Conservation (phyloP, 2,329 filamentous ascomycete species). For the Ophiostoma tasmaniense region DNA sequence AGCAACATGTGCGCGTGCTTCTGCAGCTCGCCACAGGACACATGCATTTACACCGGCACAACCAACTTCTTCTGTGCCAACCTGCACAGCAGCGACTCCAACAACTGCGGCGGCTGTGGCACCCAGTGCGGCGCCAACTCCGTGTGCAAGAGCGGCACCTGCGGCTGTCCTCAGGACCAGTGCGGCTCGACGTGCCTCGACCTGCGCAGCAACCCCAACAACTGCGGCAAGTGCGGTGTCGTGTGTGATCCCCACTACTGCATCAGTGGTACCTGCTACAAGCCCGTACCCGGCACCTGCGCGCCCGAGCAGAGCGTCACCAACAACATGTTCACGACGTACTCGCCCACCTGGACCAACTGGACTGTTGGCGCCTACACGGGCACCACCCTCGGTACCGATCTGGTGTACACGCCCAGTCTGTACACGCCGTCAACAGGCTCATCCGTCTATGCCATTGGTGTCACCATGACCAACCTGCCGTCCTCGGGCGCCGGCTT, state of each 20-base stretch:
- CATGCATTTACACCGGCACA: slow-evolving; percentile 6
- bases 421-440: not conserved
- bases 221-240: slow-evolving; percentile 12
- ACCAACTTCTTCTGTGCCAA: slow-evolving; percentile 7
- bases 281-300: slow-evolving; percentile 7
- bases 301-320: slow-evolving; percentile 14
- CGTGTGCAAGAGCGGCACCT: slow-evolving; percentile 9
- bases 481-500: not conserved
- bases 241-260: slow-evolving; percentile 11
- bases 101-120: slow-evolving; percentile 12
- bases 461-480: slow-evolving; percentile 9
- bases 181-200: slow-evolving; percentile 11
- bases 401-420: not conserved
- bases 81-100: not conserved
- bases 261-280: slow-evolving; percentile 12
- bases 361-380: slow-evolving; percentile 12
- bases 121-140: slow-evolving; percentile 13
- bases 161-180: slow-evolving; percentile 13
- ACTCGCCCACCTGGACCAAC: slow-evolving; percentile 15
- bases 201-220: slow-evolving; percentile 11
- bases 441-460: not conserved
- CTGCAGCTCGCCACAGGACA: slow-evolving; percentile 9
- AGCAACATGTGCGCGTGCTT: slow-evolving; percentile 12
- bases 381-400: not conserved
- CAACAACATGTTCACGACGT: slow-evolving; percentile 14